Percentiles rank a stretch among this genome's conserved stretches.
phyloP scores from a whole-genome alignment of 257 asterid genomes.

The Fraxinus anomala region DNA sequence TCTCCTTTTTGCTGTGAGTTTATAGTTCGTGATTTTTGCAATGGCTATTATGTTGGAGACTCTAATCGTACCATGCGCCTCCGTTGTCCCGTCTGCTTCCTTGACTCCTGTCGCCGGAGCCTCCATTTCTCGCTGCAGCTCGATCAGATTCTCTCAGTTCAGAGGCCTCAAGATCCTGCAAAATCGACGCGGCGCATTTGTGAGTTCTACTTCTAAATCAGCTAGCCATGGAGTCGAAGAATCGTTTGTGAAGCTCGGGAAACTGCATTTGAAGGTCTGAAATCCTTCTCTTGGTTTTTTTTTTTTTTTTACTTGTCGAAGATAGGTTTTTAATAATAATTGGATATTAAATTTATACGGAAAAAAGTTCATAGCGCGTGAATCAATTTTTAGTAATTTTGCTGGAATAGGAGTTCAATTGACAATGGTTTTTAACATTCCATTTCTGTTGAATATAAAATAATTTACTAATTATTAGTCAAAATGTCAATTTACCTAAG shows the following conservation, averaged over 20 bases:
- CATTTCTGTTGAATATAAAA: not conserved
- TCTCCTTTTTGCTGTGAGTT: not conserved
- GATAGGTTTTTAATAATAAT: not conserved
- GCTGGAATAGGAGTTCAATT: not conserved
- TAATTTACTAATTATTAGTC: not conserved
- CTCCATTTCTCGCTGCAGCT: constrained; percentile 24
- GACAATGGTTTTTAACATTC: not conserved
- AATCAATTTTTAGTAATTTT: not conserved
- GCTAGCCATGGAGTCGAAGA: constrained; percentile 44
- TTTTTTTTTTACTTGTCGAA: not conserved
- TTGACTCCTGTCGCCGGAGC: constrained; percentile 45
- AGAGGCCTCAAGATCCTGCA: constrained; percentile 65
- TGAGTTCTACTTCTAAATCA: constrained; percentile 38
- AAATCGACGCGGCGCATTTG: constrained; percentile 43
- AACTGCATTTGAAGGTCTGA: constrained; percentile 62
- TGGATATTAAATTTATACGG: not conserved
- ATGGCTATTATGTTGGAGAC: constrained; percentile 77
- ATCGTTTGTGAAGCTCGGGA: constrained; percentile 83
- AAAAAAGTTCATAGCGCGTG: not conserved
- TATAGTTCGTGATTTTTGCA: constrained; percentile 21
- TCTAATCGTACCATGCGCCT: constrained; percentile 62
- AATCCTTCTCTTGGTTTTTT: not conserved
- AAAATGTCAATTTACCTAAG: not conserved
- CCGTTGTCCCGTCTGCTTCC: constrained; percentile 51
- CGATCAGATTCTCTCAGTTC: constrained; percentile 53